Evolutionary conservation across 2,329 filamentous ascomycete genomes (phyloP).

Genomic region (Alternaria sp.): DNA sequence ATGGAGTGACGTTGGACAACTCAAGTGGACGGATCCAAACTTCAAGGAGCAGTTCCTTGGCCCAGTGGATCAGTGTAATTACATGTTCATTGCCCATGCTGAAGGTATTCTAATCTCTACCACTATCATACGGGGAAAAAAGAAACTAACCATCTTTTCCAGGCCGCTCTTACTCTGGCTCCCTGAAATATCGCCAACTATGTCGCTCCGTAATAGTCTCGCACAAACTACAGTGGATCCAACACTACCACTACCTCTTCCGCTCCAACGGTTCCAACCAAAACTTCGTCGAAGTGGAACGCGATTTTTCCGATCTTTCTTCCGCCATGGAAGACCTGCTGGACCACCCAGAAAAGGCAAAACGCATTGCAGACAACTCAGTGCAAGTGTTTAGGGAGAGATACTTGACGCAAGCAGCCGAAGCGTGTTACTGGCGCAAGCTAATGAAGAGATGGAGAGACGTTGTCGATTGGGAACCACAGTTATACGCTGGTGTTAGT

Average conservation of each 20-base stretch:
- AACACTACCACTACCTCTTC: slow-evolving; percentile 48
- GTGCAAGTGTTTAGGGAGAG: slow-evolving; percentile 43
- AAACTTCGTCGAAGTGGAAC: slow-evolving; percentile 48
- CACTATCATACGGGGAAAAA: not conserved
- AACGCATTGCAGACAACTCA: slow-evolving; percentile 46
- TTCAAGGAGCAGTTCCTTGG: slow-evolving; percentile 55
- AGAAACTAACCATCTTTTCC: slow-evolving; percentile 23
- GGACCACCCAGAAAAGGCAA: slow-evolving; percentile 44
- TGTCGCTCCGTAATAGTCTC: slow-evolving; percentile 53
- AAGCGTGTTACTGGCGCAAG: slow-evolving; percentile 45
- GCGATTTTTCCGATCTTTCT: slow-evolving; percentile 46
- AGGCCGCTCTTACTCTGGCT: slow-evolving; percentile 59
- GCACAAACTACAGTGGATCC: slow-evolving; percentile 49
- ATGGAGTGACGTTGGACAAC: slow-evolving; percentile 47
- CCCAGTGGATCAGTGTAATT: slow-evolving; percentile 64
- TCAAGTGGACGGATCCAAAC: slow-evolving; percentile 41
- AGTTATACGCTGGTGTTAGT: slow-evolving; percentile 36
- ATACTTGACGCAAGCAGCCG: slow-evolving; percentile 45
- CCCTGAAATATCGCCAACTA: slow-evolving; percentile 63
- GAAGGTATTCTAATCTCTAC: slow-evolving; percentile 54
- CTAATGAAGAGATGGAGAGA: slow-evolving; percentile 37
- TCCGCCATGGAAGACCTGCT: slow-evolving; percentile 43
- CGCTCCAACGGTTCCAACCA: slow-evolving; percentile 40
- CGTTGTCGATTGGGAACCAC: slow-evolving; percentile 40
- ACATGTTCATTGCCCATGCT: slow-evolving; percentile 63